These are phyloP conservation scores for Tricholoma furcatifolium DNA, from an alignment of 768 basidiomycete genomes.

Conservation along the genomic window DNA sequence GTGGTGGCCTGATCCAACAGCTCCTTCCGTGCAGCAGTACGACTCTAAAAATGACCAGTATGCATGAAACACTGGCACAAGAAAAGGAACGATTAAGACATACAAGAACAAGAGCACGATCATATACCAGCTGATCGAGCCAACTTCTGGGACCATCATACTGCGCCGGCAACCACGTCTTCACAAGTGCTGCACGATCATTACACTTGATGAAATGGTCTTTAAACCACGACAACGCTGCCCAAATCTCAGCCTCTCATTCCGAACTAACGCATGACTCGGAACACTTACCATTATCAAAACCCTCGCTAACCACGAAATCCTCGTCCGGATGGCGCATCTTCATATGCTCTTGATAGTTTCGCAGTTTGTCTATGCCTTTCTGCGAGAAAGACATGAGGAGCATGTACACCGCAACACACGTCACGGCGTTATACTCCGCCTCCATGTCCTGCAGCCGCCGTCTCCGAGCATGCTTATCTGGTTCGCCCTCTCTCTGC, in stretches of 20 bases:
- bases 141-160: conserved; percentile 81
- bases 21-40: conserved; percentile 89
- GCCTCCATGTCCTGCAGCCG: conserved; percentile 77
- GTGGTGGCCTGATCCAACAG: conserved; percentile 74
- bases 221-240: conserved; percentile 88
- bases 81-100: conserved; percentile 25
- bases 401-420: conserved; percentile 87
- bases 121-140: conserved; percentile 90
- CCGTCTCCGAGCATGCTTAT: conserved; percentile 65
- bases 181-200: conserved; percentile 84
- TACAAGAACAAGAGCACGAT: conserved; percentile 85
- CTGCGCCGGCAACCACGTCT: conserved; percentile 83
- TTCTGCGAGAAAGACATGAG: conserved; percentile 91
- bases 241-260: conserved; percentile 12
- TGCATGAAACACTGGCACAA: not conserved
- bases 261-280: not conserved
- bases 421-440: conserved; percentile 81
- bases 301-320: conserved; percentile 75
- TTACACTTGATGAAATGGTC: conserved; percentile 93
- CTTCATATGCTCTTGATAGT: conserved; percentile 79
- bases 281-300: conserved; percentile 63
- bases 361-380: conserved; percentile 82
- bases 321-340: conserved; percentile 77
- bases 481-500: conserved; percentile 68
- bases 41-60: conserved; percentile 54